Percentiles rank a stretch among this genome's conserved stretches.
Conservation (phyloP, 2,329 filamentous ascomycete genomes). For the Massarina eburnea region DNA sequence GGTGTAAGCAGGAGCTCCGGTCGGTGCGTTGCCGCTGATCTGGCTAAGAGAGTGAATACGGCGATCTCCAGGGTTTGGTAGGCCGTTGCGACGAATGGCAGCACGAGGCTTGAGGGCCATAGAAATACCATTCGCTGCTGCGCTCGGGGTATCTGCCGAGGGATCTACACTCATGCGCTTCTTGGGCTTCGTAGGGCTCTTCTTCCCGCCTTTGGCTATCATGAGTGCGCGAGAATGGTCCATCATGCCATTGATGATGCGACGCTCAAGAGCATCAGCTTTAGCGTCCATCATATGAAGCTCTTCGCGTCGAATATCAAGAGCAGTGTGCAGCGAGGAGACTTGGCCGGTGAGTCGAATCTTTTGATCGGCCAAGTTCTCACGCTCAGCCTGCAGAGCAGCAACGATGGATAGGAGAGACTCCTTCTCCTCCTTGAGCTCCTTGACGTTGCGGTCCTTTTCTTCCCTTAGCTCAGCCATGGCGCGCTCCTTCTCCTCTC, state of each 20-base stretch:
- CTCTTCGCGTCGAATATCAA: conserved; percentile 86
- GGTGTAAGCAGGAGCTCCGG: conserved; percentile 44
- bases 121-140: conserved; percentile 39
- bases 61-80: conserved; percentile 52
- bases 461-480: conserved; percentile 39
- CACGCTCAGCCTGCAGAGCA: conserved; percentile 67
- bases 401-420: conserved; percentile 56
- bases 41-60: conserved; percentile 90
- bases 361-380: conserved; percentile 76
- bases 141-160: conserved; percentile 40
- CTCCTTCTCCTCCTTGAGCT: conserved; percentile 48
- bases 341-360: conserved; percentile 80
- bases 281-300: conserved; percentile 86
- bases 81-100: conserved; percentile 43
- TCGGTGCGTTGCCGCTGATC: conserved; percentile 74
- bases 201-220: conserved; percentile 63
- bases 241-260: conserved; percentile 93
- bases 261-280: conserved; percentile 84
- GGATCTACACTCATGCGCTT: conserved; percentile 35
- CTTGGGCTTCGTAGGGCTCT: conserved; percentile 38
- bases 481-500: conserved; percentile 45
- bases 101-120: conserved; percentile 55
- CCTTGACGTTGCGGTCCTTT: conserved; percentile 36
- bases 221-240: conserved; percentile 93
- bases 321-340: conserved; percentile 85